Evolutionary conservation across 2,329 filamentous ascomycete species (phyloP).

Genomic region (Scedosporium minutisporum): DNA sequence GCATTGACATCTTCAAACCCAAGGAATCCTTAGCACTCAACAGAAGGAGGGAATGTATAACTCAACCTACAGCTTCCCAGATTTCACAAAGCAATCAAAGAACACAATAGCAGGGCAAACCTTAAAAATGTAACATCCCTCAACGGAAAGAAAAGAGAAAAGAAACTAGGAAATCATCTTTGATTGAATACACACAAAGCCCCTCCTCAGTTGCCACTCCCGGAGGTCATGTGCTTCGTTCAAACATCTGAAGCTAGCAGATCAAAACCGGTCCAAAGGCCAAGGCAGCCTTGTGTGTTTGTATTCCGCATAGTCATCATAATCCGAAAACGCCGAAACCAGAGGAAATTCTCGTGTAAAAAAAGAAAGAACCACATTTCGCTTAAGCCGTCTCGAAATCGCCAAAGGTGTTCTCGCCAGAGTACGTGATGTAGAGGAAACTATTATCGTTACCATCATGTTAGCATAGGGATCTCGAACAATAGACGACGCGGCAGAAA

Average conservation of each 20-base stretch:
- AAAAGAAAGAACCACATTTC: background rate
- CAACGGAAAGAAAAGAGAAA: no score
- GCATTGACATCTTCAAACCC: background rate
- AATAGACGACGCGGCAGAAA: background rate
- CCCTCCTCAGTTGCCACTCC: background rate
- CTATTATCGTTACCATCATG: slow-evolving; percentile 28
- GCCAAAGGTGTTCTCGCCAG: slow-evolving; percentile 98
- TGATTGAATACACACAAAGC: no score
- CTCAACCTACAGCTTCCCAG: no score
- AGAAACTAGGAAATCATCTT: no score
- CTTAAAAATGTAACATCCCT: no score
- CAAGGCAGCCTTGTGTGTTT: background rate
- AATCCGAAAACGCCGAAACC: slow-evolving; percentile 1
- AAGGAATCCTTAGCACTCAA: background rate
- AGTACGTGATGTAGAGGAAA: slow-evolving; percentile 99
- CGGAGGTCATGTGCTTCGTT: background rate
- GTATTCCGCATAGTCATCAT: background rate
- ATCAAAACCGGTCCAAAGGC: no score
- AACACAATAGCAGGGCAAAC: no score
- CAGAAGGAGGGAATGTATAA: background rate
- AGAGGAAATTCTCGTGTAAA: background rate
- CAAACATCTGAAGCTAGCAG: background rate
- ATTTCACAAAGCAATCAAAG: no score
- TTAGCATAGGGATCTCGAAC: slow-evolving; percentile 10
- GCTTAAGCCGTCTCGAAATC: slow-evolving; percentile 29